Evolutionary conservation across 345 rosid species (phyloP), one percentile per base, ranked within the genome.

Genomic region (Euclidium syriacum): DNA sequence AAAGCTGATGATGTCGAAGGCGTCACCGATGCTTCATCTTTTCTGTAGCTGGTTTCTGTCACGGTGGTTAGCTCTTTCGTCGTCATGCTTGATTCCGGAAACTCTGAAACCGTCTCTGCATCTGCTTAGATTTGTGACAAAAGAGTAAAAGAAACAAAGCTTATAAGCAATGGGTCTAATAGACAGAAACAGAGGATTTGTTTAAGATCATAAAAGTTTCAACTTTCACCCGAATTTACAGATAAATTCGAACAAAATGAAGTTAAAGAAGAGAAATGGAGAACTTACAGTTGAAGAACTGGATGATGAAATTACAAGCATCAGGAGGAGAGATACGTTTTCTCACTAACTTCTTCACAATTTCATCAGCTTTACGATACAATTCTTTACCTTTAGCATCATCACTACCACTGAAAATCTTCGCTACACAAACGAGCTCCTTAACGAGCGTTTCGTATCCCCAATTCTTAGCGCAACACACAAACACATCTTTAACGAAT

Each of bases 401-500:
- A 55, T 82, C 81, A 33, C 98, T 88, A 52, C 86, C 80, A 73
- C 67, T 56, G 73, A 91, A 91, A 60, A 91, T 79, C 77, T 77
- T 81, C 75, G 71, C 64, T 23, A 88, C 95, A 22, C 95, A 86
- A 20, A 83, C 89, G 14, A 91, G 88, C 81, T 91, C 98, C 78
- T 80, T 88, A 23, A 64, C 43, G 0, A 86, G 68, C 19, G 82
- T 79, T 36, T 83, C 90, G 1, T 53, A 74, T 18, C 70, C 87
- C 98, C 98, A 91, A 54, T 80, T 78, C 77, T 81, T 83, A 0
- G 95, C 95, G 54, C 90, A 91, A 58, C 72, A 78, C 61, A 74
- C 32, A 17, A 88, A 86, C 22, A 91, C 98, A 79, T 91, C 98
- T 79, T 86, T 91, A 4, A 91, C 92, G 24, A 91, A 91, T 10